These are phyloP conservation scores for Dacryopinax spathularia DNA, from an alignment of 768 basidiomycete genomes.

Conservation along the genomic window DNA sequence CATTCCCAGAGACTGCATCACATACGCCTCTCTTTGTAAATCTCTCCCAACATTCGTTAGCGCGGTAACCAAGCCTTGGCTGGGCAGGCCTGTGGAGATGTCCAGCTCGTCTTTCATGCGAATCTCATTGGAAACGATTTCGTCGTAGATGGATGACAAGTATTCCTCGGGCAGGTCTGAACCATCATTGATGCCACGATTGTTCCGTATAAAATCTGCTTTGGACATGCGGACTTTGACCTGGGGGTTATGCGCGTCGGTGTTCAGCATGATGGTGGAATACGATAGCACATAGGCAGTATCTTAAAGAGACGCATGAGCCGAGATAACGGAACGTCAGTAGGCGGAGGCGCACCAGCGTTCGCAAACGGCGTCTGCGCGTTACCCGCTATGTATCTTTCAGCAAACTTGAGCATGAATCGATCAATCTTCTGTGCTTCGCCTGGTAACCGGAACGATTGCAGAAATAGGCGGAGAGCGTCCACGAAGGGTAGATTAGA, in stretches of 20 bases:
- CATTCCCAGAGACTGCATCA: slow-evolving; percentile 91
- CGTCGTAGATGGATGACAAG: slow-evolving; percentile 66
- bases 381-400: slow-evolving; percentile 87
- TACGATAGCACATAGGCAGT: slow-evolving; percentile 91
- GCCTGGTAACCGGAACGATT: slow-evolving; percentile 91
- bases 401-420: slow-evolving; percentile 97
- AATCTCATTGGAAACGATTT: slow-evolving; percentile 85
- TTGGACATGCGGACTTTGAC: slow-evolving; percentile 91
- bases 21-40: slow-evolving; percentile 88
- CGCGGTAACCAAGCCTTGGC: slow-evolving; percentile 64
- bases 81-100: slow-evolving; percentile 26
- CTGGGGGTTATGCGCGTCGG: slow-evolving; percentile 91
- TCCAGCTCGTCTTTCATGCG: slow-evolving; percentile 98
- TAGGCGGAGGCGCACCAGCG: slow-evolving; percentile 47
- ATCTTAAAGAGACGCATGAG: slow-evolving; percentile 33
- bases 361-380: slow-evolving; percentile 76
- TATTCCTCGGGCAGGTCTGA: slow-evolving; percentile 78
- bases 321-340: neutral
- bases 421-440: slow-evolving; percentile 98
- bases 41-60: slow-evolving; percentile 86
- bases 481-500: slow-evolving; percentile 68
- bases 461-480: slow-evolving; percentile 77
- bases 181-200: slow-evolving; percentile 89
- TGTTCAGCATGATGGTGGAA: slow-evolving; percentile 91
- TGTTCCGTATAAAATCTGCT: slow-evolving; percentile 82